Evolutionary conservation across 306 rosid genomes (phyloP), one percentile per base, ranked within the genome.

Genomic region (Erythrophleum fordii): DNA sequence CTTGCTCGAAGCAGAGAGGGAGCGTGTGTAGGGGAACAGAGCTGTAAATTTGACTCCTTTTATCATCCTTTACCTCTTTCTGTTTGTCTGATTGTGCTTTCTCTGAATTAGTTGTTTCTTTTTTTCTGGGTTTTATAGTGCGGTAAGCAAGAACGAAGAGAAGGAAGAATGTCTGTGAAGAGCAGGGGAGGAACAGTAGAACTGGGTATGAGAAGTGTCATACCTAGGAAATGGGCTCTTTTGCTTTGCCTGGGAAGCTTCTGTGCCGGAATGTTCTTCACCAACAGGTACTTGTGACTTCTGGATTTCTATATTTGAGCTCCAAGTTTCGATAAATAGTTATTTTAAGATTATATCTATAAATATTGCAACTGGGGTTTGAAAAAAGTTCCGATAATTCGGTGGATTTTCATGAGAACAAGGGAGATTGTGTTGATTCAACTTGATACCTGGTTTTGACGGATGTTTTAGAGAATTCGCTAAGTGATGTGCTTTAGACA

Each of bases 191-290:
- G 88, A 76, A 89, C 80, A 39, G 68, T 85, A 11, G 95, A 86
- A 73, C 17, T 76, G 18, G 67, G 77, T 49, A 68, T 85, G 59
- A 91, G 84, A 83, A 88, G 37, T 81, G 86, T 81, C 46, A 17
- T 95, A 23, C 80, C 87, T 16, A 90, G 90, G 82, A 91, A 87
- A 80, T 86, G 90, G 97, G 83, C 88, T 77, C 67, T 92, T 85
- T 75, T 92, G 29, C 89, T 92, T 49, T 95, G 97, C 78, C 31
- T 91, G 13, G 92, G 91, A 81, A 86, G 97, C 88, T 95, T 95
- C 85, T 91, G 86, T 86, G 94, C 97, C 39, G 97, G 97, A 84
- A 91, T 87, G 89, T 84, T 91, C 81, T 91, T 90, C 86, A 84
- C 97, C 22, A 89, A 86, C 79, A 84, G 97, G 98, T 95, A 80